phyloP scores from a whole-genome alignment of 768 basidiomycete genomes.

The Pulveroboletus sp. region DNA sequence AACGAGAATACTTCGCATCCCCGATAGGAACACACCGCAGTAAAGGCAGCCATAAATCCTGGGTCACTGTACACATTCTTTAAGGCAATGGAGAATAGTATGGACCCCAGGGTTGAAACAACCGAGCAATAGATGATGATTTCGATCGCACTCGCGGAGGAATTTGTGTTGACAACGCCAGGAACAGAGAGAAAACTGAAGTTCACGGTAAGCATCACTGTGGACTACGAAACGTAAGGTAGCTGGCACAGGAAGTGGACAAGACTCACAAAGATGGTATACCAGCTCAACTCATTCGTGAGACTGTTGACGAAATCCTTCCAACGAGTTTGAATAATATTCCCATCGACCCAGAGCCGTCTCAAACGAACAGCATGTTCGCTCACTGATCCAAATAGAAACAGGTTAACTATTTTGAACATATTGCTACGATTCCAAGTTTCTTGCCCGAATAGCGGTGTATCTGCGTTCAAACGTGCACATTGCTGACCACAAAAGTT shows the following conservation, averaged over 20 bases:
- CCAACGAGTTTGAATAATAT: constrained; percentile 10
- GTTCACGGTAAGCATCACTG: constrained; percentile 14
- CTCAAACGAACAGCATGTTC: constrained; percentile 12
- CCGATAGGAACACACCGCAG: constrained; percentile 4
- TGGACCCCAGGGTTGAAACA: constrained; percentile 10
- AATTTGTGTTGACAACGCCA: not conserved
- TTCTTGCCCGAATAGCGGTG: constrained; percentile 3
- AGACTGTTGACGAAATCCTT: constrained; percentile 9
- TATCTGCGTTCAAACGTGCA: constrained; percentile 10
- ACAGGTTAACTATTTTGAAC: not conserved
- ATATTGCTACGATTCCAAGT: constrained; percentile 1
- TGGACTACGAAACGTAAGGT: constrained; percentile 6
- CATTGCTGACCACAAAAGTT: constrained; percentile 11
- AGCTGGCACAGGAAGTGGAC: not conserved
- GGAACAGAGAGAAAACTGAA: constrained; percentile 15
- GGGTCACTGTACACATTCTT: constrained; percentile 13
- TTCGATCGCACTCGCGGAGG: not conserved
- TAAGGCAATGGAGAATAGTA: constrained; percentile 12
- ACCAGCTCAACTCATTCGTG: constrained; percentile 3
- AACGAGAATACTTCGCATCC: too few species aligned
- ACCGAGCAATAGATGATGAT: constrained; percentile 13
- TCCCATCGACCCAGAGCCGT: constrained; percentile 12
- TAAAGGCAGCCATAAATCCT: not conserved
- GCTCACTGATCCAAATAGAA: constrained; percentile 4
- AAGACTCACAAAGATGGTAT: constrained; percentile 10